phyloP scores from a whole-genome alignment of 306 rosid species.

The Rosa rugosa region DNA sequence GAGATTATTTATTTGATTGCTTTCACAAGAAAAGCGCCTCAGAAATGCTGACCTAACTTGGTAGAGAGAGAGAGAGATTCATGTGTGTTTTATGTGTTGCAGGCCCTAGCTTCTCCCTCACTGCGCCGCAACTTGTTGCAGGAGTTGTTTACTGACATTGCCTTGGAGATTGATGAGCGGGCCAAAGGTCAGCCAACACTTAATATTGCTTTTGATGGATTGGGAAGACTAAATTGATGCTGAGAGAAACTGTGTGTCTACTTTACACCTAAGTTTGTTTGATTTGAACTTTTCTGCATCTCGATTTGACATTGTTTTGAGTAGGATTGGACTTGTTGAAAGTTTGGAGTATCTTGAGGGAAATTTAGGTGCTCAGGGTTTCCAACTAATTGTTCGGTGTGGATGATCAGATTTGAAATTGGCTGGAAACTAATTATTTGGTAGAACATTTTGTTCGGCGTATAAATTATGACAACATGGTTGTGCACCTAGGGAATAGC shows the following conservation, averaged over 20 bases:
- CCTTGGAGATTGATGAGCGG: slow-evolving; percentile 87
- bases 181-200: slow-evolving; percentile 65
- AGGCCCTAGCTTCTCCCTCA: slow-evolving; percentile 79
- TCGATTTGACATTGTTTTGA: background rate
- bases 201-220: background rate
- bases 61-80: background rate
- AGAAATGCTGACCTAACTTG: background rate
- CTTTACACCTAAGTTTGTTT: background rate
- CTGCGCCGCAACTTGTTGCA: slow-evolving; percentile 92
- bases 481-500: background rate
- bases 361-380: background rate
- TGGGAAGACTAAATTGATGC: background rate
- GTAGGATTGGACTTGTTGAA: background rate
- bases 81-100: slow-evolving; percentile 26
- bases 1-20: background rate
- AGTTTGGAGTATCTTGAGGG: background rate
- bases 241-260: background rate
- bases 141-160: slow-evolving; percentile 90
- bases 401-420: background rate
- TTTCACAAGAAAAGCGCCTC: background rate
- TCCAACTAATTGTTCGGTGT: background rate
- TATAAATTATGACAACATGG: background rate
- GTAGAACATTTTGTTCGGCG: background rate
- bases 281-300: background rate
- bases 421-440: background rate